These are phyloP conservation scores for Auricularia auricula-judae DNA, from an alignment of 768 basidiomycete genomes.

Conservation along the genomic window DNA sequence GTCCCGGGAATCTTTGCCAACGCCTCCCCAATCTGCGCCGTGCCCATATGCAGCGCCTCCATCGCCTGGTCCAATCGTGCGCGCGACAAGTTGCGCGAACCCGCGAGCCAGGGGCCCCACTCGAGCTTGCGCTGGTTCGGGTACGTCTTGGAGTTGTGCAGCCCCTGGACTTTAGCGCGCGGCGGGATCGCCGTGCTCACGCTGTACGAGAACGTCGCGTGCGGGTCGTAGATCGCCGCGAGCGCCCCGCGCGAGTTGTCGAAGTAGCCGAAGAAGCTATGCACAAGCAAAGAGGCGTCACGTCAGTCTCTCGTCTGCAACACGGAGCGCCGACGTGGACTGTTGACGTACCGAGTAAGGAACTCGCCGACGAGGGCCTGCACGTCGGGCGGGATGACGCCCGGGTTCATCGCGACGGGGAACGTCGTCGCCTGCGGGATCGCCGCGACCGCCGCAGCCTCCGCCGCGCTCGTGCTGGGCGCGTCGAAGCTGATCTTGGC, in stretches of 20 bases:
- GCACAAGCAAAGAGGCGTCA: background rate
- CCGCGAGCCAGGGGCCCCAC: slow-evolving; percentile 64
- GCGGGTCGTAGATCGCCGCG: slow-evolving; percentile 63
- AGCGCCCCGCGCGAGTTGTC: slow-evolving; percentile 65
- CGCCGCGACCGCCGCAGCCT: slow-evolving; percentile 20
- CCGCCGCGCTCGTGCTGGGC: slow-evolving; percentile 31
- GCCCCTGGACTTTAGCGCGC: slow-evolving; percentile 64
- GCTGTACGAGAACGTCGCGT: slow-evolving; percentile 86
- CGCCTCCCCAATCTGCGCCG: slow-evolving; percentile 48
- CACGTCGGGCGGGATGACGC: slow-evolving; percentile 39
- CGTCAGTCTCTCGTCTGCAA: slow-evolving; percentile 7
- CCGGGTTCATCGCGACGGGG: slow-evolving; percentile 52
- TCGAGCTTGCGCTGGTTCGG: slow-evolving; percentile 77
- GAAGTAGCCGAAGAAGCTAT: slow-evolving; percentile 75
- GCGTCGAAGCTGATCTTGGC: slow-evolving; percentile 71
- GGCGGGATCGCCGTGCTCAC: slow-evolving; percentile 73
- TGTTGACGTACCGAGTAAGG: slow-evolving; percentile 50
- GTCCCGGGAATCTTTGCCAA: slow-evolving; percentile 62
- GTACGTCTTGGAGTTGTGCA: slow-evolving; percentile 27
- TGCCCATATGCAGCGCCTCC: slow-evolving; percentile 44
- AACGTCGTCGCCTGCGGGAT: slow-evolving; percentile 59
- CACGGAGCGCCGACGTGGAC: slow-evolving; percentile 4
- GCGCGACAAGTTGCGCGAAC: slow-evolving; percentile 61
- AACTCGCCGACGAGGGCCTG: slow-evolving; percentile 66
- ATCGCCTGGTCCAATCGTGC: slow-evolving; percentile 12